Percentiles rank a stretch among this genome's conserved stretches.
phyloP scores from a whole-genome alignment of 495 filamentous ascomycete genomes.

The Lophium mytilinum region DNA sequence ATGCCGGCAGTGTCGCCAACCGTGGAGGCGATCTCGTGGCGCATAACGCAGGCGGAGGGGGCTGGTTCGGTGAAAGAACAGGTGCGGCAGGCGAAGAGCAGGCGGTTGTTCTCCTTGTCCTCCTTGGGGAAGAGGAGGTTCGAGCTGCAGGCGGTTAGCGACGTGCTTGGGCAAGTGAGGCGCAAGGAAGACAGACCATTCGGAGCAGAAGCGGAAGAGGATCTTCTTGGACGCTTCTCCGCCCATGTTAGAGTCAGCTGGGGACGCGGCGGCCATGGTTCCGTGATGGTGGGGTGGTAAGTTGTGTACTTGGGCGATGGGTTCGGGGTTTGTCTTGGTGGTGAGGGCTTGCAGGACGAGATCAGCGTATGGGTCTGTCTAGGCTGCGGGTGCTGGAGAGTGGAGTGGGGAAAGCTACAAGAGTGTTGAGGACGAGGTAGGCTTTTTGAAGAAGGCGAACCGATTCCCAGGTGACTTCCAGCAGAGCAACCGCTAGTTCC shows the following conservation, averaged over 20 bases:
- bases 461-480: no score
- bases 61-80: slow-evolving; percentile 84
- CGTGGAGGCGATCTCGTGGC: slow-evolving; percentile 80
- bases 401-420: neutral
- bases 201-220: slow-evolving; percentile 92
- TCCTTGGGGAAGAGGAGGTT: slow-evolving; percentile 98
- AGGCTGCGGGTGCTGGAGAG: neutral
- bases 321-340: neutral
- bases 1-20: slow-evolving; percentile 95
- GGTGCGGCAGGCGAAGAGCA: slow-evolving; percentile 78
- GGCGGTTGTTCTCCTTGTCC: slow-evolving; percentile 55
- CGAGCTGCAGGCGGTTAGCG: slow-evolving; percentile 45
- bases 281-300: neutral
- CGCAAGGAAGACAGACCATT: slow-evolving; percentile 54
- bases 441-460: no score
- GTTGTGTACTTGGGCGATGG: neutral
- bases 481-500: no score
- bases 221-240: slow-evolving; percentile 57
- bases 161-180: neutral
- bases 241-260: slow-evolving; percentile 47
- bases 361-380: neutral
- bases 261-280: slow-evolving; percentile 29
- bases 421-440: neutral
- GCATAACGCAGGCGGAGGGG: slow-evolving; percentile 79
- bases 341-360: neutral